Base-by-base conservation (phyloP, 768 basidiomycete species). In the Panus rudis region DNA sequence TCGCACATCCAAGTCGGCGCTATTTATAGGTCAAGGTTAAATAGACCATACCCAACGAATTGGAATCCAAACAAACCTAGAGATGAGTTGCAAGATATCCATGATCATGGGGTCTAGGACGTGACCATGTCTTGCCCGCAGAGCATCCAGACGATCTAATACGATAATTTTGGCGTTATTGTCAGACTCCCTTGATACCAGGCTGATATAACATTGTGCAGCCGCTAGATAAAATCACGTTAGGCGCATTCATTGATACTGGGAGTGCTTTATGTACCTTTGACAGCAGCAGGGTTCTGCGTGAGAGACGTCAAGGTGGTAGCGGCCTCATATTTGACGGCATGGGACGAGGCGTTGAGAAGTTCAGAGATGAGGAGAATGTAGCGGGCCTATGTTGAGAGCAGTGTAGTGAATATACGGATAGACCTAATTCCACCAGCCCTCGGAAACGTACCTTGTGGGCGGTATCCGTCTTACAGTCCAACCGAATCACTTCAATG, bases 91-190 rank as follows among this genome's bases (percentile, higher is more conserved):
- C 14, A 99, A 74, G 32, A 99, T 78, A 53, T 99, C 96, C 89
- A 96, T 93, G 49, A 92, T 92, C 40, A 97, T 76, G 11, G 81
- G 75, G 57, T 98, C 92, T 30, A 98, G 68, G 27, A 97, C 81
- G 54, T 81, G 80, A 14, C 89, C 92, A 62, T 97, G 92, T 56
- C 83, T 89, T 4, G 79, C 70, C 33, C 89, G 78, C 17, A 99
- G 71, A 25, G 64, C 66, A 42, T 97, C 89, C 26, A 99, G 75
- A 34, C 96, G 81, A 58, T 94, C 89, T 20, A 99, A 73, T 14
- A 98, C 94, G 46, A 98, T 98, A 34, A 97, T 76, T 64, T 97
- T 98, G 63, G 97, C 94, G 54, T 99, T 99, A 67, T 98, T 99
- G 67, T 98, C 94, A 2, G 92, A 91, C 64, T 98, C 94, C 66